A percentile compares a stretch with the other conserved stretches of the same genome.
Evolutionary conservation across 495 filamentous ascomycete genomes (phyloP).

Genomic region (Penicillium coffeae): DNA sequence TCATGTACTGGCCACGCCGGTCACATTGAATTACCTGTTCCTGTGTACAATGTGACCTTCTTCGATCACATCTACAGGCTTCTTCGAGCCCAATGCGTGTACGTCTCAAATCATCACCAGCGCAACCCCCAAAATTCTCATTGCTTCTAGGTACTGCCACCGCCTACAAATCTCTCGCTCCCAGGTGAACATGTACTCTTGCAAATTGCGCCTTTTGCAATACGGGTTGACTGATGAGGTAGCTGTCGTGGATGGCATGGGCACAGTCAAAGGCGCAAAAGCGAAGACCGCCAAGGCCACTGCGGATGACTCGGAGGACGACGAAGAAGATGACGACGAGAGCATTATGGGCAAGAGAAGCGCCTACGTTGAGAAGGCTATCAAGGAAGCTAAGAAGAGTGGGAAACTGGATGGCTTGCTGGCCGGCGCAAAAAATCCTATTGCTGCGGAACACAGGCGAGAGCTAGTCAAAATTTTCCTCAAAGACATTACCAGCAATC

Average conservation of each 20-base stretch:
- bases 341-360: slow-evolving; percentile 62
- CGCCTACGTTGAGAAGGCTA: slow-evolving; percentile 63
- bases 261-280: slow-evolving; percentile 25
- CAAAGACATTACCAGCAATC: slow-evolving; percentile 56
- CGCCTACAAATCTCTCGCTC: slow-evolving; percentile 69
- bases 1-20: slow-evolving; percentile 90
- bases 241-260: slow-evolving; percentile 60
- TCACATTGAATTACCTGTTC: slow-evolving; percentile 90
- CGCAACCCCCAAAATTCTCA: neutral
- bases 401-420: slow-evolving; percentile 47
- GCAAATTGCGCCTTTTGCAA: slow-evolving; percentile 83
- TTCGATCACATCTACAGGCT: slow-evolving; percentile 85
- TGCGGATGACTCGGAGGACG: slow-evolving; percentile 47
- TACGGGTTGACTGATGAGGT: slow-evolving; percentile 76
- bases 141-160: slow-evolving; percentile 56
- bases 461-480: slow-evolving; percentile 76
- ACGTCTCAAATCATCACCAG: neutral
- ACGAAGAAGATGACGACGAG: slow-evolving; percentile 57
- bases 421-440: slow-evolving; percentile 70
- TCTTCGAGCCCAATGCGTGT: slow-evolving; percentile 80
- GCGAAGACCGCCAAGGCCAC: slow-evolving; percentile 28
- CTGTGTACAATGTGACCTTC: slow-evolving; percentile 89
- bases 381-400: slow-evolving; percentile 50
- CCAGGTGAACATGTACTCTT: slow-evolving; percentile 69
- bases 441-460: slow-evolving; percentile 70